Percentiles rank a stretch among this genome's conserved stretches.
Evolutionary conservation across 371 early-diverging fungal genomes (phyloP).

Genomic region (Circinella minor): DNA sequence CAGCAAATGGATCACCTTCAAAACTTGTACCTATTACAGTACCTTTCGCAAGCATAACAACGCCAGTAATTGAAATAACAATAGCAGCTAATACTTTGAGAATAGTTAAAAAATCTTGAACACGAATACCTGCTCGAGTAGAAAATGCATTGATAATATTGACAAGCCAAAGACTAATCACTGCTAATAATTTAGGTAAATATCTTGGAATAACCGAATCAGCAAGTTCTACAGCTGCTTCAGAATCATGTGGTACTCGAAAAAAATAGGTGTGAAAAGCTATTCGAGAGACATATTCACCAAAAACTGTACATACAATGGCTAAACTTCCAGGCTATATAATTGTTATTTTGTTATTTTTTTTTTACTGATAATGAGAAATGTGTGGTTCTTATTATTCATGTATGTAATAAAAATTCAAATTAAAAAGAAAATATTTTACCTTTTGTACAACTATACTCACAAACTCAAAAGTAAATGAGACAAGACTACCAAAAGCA

Average conservation of each 20-base stretch:
- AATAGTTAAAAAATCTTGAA: slow-evolving; percentile 82
- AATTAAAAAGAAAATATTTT: slow-evolving; percentile 17
- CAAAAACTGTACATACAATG: slow-evolving; percentile 79
- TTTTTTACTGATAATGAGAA: too few species aligned
- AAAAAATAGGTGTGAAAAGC: slow-evolving; percentile 62
- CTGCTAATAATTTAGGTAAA: slow-evolving; percentile 72
- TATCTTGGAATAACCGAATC: slow-evolving; percentile 58
- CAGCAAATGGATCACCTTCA: slow-evolving; percentile 67
- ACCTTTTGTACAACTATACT: slow-evolving; percentile 70
- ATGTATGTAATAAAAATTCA: not conserved
- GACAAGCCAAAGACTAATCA: slow-evolving; percentile 64
- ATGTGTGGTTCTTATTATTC: not conserved
- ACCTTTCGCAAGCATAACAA: slow-evolving; percentile 71
- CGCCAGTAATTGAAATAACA: slow-evolving; percentile 77
- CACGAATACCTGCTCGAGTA: slow-evolving; percentile 71
- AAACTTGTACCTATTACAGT: slow-evolving; percentile 56
- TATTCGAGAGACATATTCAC: slow-evolving; percentile 76
- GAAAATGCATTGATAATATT: slow-evolving; percentile 77
- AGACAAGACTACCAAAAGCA: slow-evolving; percentile 78
- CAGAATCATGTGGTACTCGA: slow-evolving; percentile 48
- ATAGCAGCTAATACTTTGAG: slow-evolving; percentile 81
- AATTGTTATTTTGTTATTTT: too few species aligned
- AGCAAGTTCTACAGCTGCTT: slow-evolving; percentile 49
- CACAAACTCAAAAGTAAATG: slow-evolving; percentile 84
- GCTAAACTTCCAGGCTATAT: slow-evolving; percentile 73